Percentiles rank a stretch among this genome's conserved stretches.
These are phyloP conservation scores for Leptomonas pyrrhocoris DNA, from an alignment of 208 protist genomes.

Conservation along the genomic window DNA sequence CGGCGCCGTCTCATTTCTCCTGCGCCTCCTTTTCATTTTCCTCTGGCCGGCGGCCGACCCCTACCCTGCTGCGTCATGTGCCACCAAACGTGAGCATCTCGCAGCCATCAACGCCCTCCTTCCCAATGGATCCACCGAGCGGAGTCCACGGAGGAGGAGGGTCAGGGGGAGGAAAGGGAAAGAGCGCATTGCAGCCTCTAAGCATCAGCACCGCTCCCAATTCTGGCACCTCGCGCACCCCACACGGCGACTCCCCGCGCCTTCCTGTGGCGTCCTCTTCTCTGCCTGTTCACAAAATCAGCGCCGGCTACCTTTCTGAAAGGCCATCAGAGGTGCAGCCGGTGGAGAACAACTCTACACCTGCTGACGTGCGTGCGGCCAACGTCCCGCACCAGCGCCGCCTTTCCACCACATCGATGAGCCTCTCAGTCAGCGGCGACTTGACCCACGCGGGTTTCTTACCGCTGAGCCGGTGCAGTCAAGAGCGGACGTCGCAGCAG, in stretches of 20 bases:
- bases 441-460: background rate
- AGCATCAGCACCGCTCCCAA: background rate
- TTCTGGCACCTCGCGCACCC: constrained; percentile 1
- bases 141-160: background rate
- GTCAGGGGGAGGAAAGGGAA: background rate
- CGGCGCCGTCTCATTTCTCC: background rate
- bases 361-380: background rate
- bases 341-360: background rate
- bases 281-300: constrained; percentile 2
- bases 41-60: constrained; percentile 1
- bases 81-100: background rate
- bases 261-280: background rate
- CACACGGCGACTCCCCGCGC: constrained; percentile 1
- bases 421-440: constrained; percentile 18
- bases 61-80: constrained; percentile 15
- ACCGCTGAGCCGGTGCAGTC: constrained; percentile 3
- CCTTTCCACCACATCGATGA: constrained; percentile 20
- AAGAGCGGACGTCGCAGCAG: constrained; percentile 2
- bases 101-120: background rate
- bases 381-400: constrained; percentile 9
- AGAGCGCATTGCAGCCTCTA: background rate
- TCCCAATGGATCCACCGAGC: background rate
- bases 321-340: background rate
- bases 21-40: background rate
- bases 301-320: background rate